A percentile compares a stretch with the other conserved stretches of the same genome.
These are phyloP conservation scores for Flueggea neowawraea DNA, from an alignment of 441 rosid species.

Conservation along the genomic window DNA sequence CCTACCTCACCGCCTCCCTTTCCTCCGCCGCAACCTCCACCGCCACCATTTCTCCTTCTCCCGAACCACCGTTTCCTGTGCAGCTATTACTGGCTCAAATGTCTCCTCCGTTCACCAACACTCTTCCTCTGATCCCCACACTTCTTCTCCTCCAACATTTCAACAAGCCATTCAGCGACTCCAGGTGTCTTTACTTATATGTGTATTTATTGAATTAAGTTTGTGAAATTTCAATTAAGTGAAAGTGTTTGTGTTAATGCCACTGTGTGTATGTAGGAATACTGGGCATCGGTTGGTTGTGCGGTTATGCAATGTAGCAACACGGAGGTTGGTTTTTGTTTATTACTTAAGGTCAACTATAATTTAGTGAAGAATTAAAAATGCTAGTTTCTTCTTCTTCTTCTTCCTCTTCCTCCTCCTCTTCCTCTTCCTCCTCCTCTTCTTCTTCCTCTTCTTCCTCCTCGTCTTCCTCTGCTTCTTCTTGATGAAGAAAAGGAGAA, in stretches of 20 bases:
- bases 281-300: conserved; percentile 99
- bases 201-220: neutral
- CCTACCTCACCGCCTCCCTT: conserved; percentile 24
- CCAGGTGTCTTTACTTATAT: conserved; percentile 36
- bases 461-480: no score
- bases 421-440: no score
- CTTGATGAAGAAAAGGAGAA: no score
- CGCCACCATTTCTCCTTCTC: conserved; percentile 32
- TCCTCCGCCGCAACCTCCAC: conserved; percentile 22
- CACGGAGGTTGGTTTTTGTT: conserved; percentile 59
- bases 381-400: no score
- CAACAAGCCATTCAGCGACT: conserved; percentile 98
- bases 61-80: conserved; percentile 24
- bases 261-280: conserved; percentile 43
- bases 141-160: conserved; percentile 58
- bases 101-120: conserved; percentile 26
- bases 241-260: conserved; percentile 1
- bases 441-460: no score
- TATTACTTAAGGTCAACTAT: neutral
- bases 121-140: conserved; percentile 27
- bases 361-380: neutral
- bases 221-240: neutral
- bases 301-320: conserved; percentile 99
- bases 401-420: no score
- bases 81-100: conserved; percentile 8